These are phyloP conservation scores for Ceratocystis smalleyi DNA, from an alignment of 2,329 filamentous ascomycete species.

Conservation along the genomic window DNA sequence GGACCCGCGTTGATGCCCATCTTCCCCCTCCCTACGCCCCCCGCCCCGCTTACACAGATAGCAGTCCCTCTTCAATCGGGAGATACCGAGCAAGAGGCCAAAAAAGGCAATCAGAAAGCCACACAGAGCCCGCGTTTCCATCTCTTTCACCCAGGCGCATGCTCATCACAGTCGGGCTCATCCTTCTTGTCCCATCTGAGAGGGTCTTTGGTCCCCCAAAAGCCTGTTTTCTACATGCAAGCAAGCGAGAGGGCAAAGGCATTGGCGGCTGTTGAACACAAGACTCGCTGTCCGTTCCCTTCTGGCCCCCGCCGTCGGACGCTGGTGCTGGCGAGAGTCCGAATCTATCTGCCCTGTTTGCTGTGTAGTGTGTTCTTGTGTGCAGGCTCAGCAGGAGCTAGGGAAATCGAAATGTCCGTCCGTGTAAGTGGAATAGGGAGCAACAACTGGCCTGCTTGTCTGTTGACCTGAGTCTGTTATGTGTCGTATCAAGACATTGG, in stretches of 20 bases:
- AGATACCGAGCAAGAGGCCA: background rate
- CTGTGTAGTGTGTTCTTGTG: background rate
- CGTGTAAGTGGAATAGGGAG: too few relatives aligned
- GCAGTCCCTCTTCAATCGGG: background rate
- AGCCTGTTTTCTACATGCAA: background rate
- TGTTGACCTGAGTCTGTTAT: background rate
- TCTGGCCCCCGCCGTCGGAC: background rate
- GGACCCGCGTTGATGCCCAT: too few relatives aligned
- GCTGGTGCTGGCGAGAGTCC: background rate
- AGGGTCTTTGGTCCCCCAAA: background rate
- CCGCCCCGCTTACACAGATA: background rate
- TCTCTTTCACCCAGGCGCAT: too few relatives aligned
- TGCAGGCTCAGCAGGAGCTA: background rate
- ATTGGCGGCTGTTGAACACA: background rate
- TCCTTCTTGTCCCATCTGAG: background rate
- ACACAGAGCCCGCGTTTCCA: background rate
- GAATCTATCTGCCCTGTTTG: background rate
- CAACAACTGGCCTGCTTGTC: background rate
- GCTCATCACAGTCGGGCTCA: background rate
- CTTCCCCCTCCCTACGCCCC: too few relatives aligned
- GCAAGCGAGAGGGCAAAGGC: background rate
- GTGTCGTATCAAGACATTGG: background rate
- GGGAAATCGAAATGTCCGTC: too few relatives aligned
- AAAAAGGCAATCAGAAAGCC: background rate
- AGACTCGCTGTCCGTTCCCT: background rate